phyloP scores from a whole-genome alignment of 106 monocot genomes.

The Platanthera guangdongensis region DNA sequence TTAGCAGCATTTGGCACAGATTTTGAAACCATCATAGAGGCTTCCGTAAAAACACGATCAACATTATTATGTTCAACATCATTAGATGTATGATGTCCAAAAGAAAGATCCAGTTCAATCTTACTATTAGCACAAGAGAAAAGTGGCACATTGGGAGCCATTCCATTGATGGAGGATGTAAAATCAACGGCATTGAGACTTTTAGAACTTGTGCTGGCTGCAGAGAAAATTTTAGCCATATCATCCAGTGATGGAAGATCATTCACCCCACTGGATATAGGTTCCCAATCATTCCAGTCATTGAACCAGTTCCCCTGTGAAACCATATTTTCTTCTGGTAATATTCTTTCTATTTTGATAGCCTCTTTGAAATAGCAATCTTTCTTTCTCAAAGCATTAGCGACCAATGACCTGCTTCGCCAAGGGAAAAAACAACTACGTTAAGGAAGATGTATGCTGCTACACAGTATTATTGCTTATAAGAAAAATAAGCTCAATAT shows the following conservation, averaged over 20 bases:
- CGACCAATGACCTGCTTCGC: slow-evolving; percentile 43
- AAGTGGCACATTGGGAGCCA: slow-evolving; percentile 13
- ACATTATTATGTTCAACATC: slow-evolving; percentile 5
- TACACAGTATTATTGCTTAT: neutral
- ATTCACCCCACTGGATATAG: slow-evolving; percentile 68
- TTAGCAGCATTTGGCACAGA: slow-evolving; percentile 1
- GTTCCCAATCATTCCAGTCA: slow-evolving; percentile 76
- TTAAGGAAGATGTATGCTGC: neutral
- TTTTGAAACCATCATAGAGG: neutral
- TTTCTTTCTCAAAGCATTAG: slow-evolving; percentile 64
- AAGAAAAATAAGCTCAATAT: slow-evolving; percentile 5
- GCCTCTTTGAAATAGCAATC: slow-evolving; percentile 60
- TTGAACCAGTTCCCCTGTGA: slow-evolving; percentile 24
- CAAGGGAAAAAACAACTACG: neutral
- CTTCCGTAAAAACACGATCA: slow-evolving; percentile 5
- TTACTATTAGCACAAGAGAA: slow-evolving; percentile 3
- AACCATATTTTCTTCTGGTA: slow-evolving; percentile 27
- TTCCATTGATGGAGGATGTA: slow-evolving; percentile 13
- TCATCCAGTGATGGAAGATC: slow-evolving; percentile 65
- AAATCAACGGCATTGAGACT: slow-evolving; percentile 26
- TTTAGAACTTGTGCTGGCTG: slow-evolving; percentile 14
- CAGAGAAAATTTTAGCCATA: slow-evolving; percentile 36
- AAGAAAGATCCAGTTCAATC: neutral
- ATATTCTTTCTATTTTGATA: slow-evolving; percentile 65
- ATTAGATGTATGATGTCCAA: slow-evolving; percentile 6